Evolutionary conservation across 1,284 basidiomycete species (phyloP), one percentile per base, ranked within the genome.

Genomic region (Leccinum griseonigrum): DNA sequence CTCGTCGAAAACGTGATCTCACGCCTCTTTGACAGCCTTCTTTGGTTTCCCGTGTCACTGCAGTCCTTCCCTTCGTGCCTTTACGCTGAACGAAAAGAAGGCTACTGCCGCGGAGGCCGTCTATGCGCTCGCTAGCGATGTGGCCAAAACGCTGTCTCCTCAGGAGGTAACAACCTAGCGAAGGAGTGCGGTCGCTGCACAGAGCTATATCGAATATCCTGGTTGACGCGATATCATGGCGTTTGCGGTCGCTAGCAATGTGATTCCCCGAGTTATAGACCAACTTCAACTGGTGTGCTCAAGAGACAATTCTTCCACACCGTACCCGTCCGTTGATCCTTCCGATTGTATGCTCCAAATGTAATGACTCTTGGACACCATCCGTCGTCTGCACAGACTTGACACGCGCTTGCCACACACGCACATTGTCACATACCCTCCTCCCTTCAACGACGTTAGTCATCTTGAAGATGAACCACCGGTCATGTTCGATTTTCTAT

Each of bases 131-230:
- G 83, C 81, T 1, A 83, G 82, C 40, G 83, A 85, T 18, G 71
- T 77, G 38, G 76, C 78, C 26, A 73, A 73, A 57, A 74, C 75
- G 3, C 68, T 87, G 66, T 75, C 84, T 34, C 72, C 80, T 26
- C 79, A 79, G 61, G 78, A 79, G 36, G 76, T 88, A 90, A 68
- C 78, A 84, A 59, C 79, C 84, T n/a, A 77, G 80, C 16, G 90
- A 92, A 74, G 90, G 91, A 60, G 90, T 87, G 51, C 81, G 90
- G 63, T 92, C 90, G 40, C 75, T 92, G 68, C 87, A 91, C 68
- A 84, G 90, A 71, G 88, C 86, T 69, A 83, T 92, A 70, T 90
- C 89, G 58, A 85, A 83, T 64, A 81, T 85, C 70, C 72, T 92
- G 73, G 77, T 88, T 69, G 87, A 91, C 75, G 69, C 71, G 51